Evolutionary conservation across 139 green algal species (phyloP).

Genomic region (Chlamydomonas sp.): DNA sequence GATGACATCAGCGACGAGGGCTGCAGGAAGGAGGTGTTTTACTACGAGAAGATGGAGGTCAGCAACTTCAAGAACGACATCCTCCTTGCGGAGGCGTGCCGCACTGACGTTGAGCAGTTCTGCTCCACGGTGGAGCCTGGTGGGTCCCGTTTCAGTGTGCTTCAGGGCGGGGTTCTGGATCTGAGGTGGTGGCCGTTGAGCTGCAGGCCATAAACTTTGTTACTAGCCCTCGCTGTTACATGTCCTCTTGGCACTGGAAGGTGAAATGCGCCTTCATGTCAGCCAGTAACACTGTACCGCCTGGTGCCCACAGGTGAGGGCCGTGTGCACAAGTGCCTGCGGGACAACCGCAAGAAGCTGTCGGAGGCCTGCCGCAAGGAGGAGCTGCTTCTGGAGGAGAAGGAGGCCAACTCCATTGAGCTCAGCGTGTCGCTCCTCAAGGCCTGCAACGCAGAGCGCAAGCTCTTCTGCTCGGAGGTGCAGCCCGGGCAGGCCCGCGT

Average conservation of each 20-base stretch:
- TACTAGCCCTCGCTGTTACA: too few species aligned
- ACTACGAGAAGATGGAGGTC: slow-evolving; percentile 88
- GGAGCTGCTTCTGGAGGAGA: slow-evolving; percentile 78
- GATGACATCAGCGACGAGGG: slow-evolving; percentile 71
- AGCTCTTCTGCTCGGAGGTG: slow-evolving; percentile 74
- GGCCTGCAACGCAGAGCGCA: slow-evolving; percentile 66
- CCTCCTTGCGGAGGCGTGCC: slow-evolving; percentile 77
- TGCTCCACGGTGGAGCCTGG: slow-evolving; percentile 74
- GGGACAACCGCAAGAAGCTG: slow-evolving; percentile 70
- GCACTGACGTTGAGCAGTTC: slow-evolving; percentile 72
- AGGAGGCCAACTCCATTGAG: slow-evolving; percentile 68
- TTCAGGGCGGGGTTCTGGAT: too few species aligned
- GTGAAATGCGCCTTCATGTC: too few species aligned
- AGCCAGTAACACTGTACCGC: too few species aligned
- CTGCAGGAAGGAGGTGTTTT: slow-evolving; percentile 86
- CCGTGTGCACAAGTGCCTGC: slow-evolving; percentile 84
- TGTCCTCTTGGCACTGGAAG: too few species aligned
- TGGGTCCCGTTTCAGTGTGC: slow-evolving; percentile 17
- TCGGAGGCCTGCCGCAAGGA: slow-evolving; percentile 73
- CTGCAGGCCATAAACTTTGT: too few species aligned
- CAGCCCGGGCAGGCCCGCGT: slow-evolving; percentile 63
- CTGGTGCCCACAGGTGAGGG: slow-evolving; percentile 60
- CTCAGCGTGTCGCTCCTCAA: slow-evolving; percentile 67
- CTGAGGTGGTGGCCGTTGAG: too few species aligned
- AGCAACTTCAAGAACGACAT: slow-evolving; percentile 74